These are phyloP conservation scores for Paxillus ammoniavirescens DNA, from an alignment of 768 basidiomycete species.

Conservation along the genomic window DNA sequence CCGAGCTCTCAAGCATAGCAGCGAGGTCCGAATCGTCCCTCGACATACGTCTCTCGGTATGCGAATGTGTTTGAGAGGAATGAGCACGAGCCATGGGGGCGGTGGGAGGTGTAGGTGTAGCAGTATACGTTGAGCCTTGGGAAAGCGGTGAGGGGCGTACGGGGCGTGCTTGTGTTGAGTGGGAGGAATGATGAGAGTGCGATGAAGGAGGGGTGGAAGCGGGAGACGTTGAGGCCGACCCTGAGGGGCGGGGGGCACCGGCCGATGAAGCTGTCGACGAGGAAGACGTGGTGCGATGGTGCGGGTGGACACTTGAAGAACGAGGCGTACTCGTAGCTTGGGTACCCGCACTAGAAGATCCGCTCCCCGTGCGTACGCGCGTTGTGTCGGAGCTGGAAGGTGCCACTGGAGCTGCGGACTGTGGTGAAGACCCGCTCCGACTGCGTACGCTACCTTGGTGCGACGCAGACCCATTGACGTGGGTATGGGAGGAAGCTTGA, in stretches of 20 bases:
- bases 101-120: slow-evolving; percentile 12
- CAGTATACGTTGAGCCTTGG: slow-evolving; percentile 28
- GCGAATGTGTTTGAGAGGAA: slow-evolving; percentile 44
- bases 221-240: slow-evolving; percentile 27
- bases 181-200: slow-evolving; percentile 26
- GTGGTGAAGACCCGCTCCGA: slow-evolving; percentile 35
- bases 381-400: slow-evolving; percentile 21
- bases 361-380: slow-evolving; percentile 31
- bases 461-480: slow-evolving; percentile 29
- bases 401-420: slow-evolving; percentile 26
- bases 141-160: slow-evolving; percentile 32
- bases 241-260: slow-evolving; percentile 24
- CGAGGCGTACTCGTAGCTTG: slow-evolving; percentile 9
- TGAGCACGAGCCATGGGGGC: slow-evolving; percentile 21
- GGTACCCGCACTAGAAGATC: slow-evolving; percentile 22
- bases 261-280: slow-evolving; percentile 23
- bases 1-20: slow-evolving; percentile 43
- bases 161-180: slow-evolving; percentile 28
- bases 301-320: slow-evolving; percentile 26
- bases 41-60: slow-evolving; percentile 73
- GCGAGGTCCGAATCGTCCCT: slow-evolving; percentile 72
- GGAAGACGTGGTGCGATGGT: slow-evolving; percentile 31
- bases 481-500: slow-evolving; percentile 52
- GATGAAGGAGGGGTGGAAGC: slow-evolving; percentile 26
- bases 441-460: slow-evolving; percentile 34